These are phyloP conservation scores for Phaeoacremonium minimum DNA, from an alignment of 2,329 filamentous ascomycete species.

Conservation along the genomic window DNA sequence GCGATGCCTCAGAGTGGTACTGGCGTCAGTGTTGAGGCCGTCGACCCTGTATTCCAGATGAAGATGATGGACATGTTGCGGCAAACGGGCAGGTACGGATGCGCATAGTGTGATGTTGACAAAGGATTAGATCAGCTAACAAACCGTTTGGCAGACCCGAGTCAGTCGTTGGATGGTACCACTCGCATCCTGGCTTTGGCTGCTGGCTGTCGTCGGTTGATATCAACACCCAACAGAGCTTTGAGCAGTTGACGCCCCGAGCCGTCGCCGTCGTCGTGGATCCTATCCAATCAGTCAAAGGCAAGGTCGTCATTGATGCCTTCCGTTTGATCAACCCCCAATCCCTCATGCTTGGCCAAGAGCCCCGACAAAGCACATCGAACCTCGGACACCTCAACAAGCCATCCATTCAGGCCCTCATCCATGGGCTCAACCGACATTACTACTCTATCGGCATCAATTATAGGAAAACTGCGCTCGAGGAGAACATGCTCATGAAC, in stretches of 20 bases:
- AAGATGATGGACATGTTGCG: conserved; percentile 99
- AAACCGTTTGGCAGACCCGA: conserved; percentile 62
- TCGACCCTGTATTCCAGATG: conserved; percentile 97
- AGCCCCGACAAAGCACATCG: conserved; percentile 94
- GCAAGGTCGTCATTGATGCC: conserved; percentile 98
- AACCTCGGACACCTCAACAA: conserved; percentile 98
- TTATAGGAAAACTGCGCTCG: conserved; percentile 93
- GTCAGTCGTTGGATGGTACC: conserved; percentile 98
- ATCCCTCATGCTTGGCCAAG: conserved; percentile 95
- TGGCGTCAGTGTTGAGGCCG: conserved; percentile 95
- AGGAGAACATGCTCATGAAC: conserved; percentile 99
- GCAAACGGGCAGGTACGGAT: conserved; percentile 83
- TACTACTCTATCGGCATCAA: conserved; percentile 99
- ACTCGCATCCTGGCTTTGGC: conserved; percentile 97
- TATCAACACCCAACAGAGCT: conserved; percentile 99
- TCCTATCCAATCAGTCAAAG: conserved; percentile 98
- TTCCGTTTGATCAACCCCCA: conserved; percentile 99
- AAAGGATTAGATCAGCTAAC: conserved; percentile 2
- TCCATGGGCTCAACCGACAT: conserved; percentile 95
- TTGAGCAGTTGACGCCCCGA: conserved; percentile 94
- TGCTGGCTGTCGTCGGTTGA: conserved; percentile 99
- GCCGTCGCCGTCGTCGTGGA: conserved; percentile 97
- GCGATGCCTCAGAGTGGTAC: conserved; percentile 99
- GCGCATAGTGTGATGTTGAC: conserved; percentile 5
- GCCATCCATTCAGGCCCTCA: conserved; percentile 98